Conservation (phyloP, 768 basidiomycete species). For the Russula brevipes region DNA sequence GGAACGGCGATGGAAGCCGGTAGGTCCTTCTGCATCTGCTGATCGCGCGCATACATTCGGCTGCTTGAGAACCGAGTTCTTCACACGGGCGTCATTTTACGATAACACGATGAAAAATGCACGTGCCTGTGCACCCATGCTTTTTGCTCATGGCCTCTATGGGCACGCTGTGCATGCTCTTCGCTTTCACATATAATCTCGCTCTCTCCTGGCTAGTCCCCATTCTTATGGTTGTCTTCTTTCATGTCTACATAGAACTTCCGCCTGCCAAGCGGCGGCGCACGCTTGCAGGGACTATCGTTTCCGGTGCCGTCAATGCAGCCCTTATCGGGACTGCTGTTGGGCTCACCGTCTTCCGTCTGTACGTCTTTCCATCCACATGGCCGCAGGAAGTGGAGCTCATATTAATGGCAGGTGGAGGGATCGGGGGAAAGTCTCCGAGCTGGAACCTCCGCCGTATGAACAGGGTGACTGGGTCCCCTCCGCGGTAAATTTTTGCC, state of each 20-base stretch:
- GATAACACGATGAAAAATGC: not conserved
- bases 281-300: conserved; percentile 75
- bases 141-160: conserved; percentile 23
- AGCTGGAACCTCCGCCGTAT: conserved; percentile 48
- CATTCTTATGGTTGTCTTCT: conserved; percentile 29
- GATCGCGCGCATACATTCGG: not conserved
- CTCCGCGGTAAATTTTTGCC: conserved; percentile 6
- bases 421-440: conserved; percentile 59
- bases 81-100: not conserved
- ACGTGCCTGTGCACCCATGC: conserved; percentile 20
- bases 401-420: conserved; percentile 53
- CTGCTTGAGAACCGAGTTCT: conserved; percentile 8
- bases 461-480: conserved; percentile 53
- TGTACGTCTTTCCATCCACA: conserved; percentile 47
- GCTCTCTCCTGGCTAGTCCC: conserved; percentile 20
- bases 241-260: conserved; percentile 50
- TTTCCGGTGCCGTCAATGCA: conserved; percentile 78
- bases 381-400: conserved; percentile 4
- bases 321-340: conserved; percentile 84
- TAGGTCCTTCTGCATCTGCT: conserved; percentile 28
- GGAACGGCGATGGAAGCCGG: conserved; percentile 45
- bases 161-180: conserved; percentile 30
- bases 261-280: conserved; percentile 75
- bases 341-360: conserved; percentile 78
- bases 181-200: conserved; percentile 42